A percentile compares a stretch with the other conserved stretches of the same genome.
phyloP scores from a whole-genome alignment of 371 early-diverging fungal species.

The Amoeboaphelidium protococcarum region DNA sequence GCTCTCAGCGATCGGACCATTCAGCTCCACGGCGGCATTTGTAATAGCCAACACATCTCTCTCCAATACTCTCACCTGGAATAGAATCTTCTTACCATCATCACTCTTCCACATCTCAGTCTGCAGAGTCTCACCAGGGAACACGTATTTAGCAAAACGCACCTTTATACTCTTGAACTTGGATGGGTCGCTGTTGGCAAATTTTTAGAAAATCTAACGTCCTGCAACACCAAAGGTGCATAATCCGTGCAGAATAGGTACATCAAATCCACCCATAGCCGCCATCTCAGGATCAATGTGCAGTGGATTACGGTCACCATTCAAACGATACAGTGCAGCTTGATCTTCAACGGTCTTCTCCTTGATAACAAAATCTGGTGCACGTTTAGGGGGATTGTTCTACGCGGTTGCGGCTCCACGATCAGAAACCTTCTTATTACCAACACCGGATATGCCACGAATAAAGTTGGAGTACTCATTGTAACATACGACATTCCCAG shows the following conservation, averaged over 20 bases:
- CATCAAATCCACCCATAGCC: slow-evolving; percentile 70
- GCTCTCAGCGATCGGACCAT: no score
- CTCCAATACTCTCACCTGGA: slow-evolving; percentile 73
- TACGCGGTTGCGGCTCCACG: slow-evolving; percentile 55
- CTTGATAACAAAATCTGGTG: slow-evolving; percentile 45
- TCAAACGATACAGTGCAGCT: slow-evolving; percentile 82
- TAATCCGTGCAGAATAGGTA: slow-evolving; percentile 85
- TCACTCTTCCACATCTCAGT: slow-evolving; percentile 85
- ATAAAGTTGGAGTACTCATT: slow-evolving; percentile 77
- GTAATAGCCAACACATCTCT: slow-evolving; percentile 54
- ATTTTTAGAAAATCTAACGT: slow-evolving; percentile 52
- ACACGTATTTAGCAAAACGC: slow-evolving; percentile 29
- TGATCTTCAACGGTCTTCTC: slow-evolving; percentile 69
- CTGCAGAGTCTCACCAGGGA: slow-evolving; percentile 88
- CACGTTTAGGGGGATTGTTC: slow-evolving; percentile 35
- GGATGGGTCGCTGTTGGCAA: slow-evolving; percentile 28
- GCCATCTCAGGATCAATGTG: slow-evolving; percentile 91
- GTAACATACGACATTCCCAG: slow-evolving; percentile 44
- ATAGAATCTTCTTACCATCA: slow-evolving; percentile 40
- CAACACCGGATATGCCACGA: slow-evolving; percentile 71
- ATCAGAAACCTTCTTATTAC: slow-evolving; percentile 21
- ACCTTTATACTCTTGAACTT: slow-evolving; percentile 54
- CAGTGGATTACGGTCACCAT: slow-evolving; percentile 59
- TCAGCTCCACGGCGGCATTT: slow-evolving; percentile 59
- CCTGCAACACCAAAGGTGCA: slow-evolving; percentile 72